These are phyloP conservation scores for Amanita inopinata DNA, from an alignment of 768 basidiomycete genomes.

Conservation along the genomic window DNA sequence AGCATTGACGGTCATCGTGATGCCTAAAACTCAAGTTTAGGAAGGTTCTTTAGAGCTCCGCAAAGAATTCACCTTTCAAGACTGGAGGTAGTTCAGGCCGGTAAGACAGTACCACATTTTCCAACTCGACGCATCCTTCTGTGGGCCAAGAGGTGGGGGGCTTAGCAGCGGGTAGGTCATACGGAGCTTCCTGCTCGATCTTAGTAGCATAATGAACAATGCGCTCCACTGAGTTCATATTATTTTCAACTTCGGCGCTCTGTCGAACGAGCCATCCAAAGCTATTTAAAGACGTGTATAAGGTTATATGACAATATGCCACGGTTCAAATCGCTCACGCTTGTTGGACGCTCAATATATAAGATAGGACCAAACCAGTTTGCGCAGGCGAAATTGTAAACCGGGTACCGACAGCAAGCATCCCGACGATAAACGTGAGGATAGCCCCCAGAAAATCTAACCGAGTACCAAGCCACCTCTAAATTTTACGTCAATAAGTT, in stretches of 20 bases:
- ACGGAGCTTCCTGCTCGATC: constrained; percentile 75
- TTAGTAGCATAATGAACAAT: constrained; percentile 72
- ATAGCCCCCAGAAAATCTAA: constrained; percentile 75
- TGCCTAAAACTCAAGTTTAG: constrained; percentile 16
- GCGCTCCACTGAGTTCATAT: constrained; percentile 89
- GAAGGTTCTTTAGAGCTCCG: neutral
- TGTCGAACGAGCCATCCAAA: constrained; percentile 75
- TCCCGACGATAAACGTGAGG: constrained; percentile 67
- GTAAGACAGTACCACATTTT: constrained; percentile 70
- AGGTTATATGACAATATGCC: neutral
- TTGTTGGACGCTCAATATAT: constrained; percentile 74
- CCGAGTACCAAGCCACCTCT: constrained; percentile 83
- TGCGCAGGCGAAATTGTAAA: constrained; percentile 72
- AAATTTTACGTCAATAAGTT: constrained; percentile 9
- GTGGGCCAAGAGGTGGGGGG: constrained; percentile 66
- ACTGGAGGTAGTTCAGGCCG: constrained; percentile 84
- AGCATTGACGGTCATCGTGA: constrained; percentile 57
- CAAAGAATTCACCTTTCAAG: constrained; percentile 40
- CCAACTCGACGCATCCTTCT: constrained; percentile 63
- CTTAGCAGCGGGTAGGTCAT: constrained; percentile 49
- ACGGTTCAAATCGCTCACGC: constrained; percentile 22
- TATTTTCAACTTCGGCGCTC: constrained; percentile 81
- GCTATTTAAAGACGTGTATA: constrained; percentile 21
- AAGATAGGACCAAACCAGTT: constrained; percentile 69
- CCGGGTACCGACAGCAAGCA: constrained; percentile 68